Conservation (phyloP, 2,329 filamentous ascomycete genomes). For the Sphaerulina vaccinii region DNA sequence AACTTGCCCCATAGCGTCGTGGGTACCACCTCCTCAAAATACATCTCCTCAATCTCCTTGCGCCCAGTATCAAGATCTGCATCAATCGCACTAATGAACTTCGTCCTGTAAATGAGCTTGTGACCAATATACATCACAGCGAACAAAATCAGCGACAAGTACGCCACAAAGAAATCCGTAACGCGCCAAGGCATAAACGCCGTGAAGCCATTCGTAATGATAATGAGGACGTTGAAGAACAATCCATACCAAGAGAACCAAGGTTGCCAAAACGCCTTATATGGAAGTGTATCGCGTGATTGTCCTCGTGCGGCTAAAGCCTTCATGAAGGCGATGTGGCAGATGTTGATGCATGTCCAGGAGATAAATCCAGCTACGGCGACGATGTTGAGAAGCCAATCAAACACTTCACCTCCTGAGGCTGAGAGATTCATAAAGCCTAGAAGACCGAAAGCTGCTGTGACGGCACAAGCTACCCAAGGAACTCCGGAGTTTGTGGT, state of each 20-base stretch:
- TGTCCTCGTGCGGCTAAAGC: conserved; percentile 69
- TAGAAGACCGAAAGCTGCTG: conserved; percentile 67
- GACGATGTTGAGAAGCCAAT: conserved; percentile 70
- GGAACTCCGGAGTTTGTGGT: conserved; percentile 66
- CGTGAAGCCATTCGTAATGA: conserved; percentile 72
- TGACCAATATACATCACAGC: conserved; percentile 67
- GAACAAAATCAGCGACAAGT: conserved; percentile 71
- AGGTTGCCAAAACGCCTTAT: conserved; percentile 67
- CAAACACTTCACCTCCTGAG: conserved; percentile 67
- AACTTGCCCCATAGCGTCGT: conserved; percentile 37
- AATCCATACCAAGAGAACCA: conserved; percentile 69
- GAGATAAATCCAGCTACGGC: conserved; percentile 75
- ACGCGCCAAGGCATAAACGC: conserved; percentile 73
- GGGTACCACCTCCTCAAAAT: conserved; percentile 35
- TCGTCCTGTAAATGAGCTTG: conserved; percentile 60
- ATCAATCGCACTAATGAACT: conserved; percentile 42
- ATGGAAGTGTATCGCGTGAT: conserved; percentile 65
- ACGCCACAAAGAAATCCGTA: conserved; percentile 69
- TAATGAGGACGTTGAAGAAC: conserved; percentile 65
- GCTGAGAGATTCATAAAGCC: conserved; percentile 72
- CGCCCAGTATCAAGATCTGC: conserved; percentile 47
- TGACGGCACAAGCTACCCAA: conserved; percentile 67
- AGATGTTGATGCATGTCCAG: conserved; percentile 66
- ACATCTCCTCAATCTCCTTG: conserved; percentile 39
- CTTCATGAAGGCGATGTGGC: conserved; percentile 70